A percentile compares a stretch with the other conserved stretches of the same genome.
Conservation (phyloP, 805 yeast genomes). For the Monosporozyma unispora region DNA sequence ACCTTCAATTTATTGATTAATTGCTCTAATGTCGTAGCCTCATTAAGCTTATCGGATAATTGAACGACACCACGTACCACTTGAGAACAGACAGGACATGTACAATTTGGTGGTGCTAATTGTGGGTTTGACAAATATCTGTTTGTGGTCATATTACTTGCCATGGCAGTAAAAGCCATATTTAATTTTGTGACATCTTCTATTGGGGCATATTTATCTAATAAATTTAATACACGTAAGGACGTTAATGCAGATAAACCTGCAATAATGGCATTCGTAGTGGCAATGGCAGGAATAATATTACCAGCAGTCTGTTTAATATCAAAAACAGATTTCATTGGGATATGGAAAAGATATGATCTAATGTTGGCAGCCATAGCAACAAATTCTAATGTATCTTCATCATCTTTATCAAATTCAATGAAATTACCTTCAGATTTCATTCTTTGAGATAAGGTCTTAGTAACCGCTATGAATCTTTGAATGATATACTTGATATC, state of each 20-base stretch:
- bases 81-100: slow-evolving; percentile 58
- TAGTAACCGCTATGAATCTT: slow-evolving; percentile 44
- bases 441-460: slow-evolving; percentile 42
- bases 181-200: slow-evolving; percentile 30
- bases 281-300: slow-evolving; percentile 96
- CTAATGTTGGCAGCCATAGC: slow-evolving; percentile 77
- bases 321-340: slow-evolving; percentile 68
- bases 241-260: slow-evolving; percentile 79
- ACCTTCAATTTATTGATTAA: slow-evolving; percentile 42
- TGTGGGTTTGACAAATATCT: slow-evolving; percentile 58
- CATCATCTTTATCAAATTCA: slow-evolving; percentile 90
- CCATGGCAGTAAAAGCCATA: slow-evolving; percentile 44
- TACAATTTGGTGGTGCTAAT: slow-evolving; percentile 52
- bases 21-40: slow-evolving; percentile 35
- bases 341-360: slow-evolving; percentile 61
- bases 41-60: slow-evolving; percentile 23
- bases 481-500: slow-evolving; percentile 50
- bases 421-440: slow-evolving; percentile 32
- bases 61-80: slow-evolving; percentile 44
- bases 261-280: slow-evolving; percentile 91
- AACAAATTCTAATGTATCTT: slow-evolving; percentile 82
- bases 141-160: slow-evolving; percentile 36
- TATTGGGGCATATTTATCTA: slow-evolving; percentile 25
- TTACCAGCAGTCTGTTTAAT: slow-evolving; percentile 94
- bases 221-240: slow-evolving; percentile 39